phyloP scores from a whole-genome alignment of 805 yeast species.

The Teunomyces panamensis region DNA sequence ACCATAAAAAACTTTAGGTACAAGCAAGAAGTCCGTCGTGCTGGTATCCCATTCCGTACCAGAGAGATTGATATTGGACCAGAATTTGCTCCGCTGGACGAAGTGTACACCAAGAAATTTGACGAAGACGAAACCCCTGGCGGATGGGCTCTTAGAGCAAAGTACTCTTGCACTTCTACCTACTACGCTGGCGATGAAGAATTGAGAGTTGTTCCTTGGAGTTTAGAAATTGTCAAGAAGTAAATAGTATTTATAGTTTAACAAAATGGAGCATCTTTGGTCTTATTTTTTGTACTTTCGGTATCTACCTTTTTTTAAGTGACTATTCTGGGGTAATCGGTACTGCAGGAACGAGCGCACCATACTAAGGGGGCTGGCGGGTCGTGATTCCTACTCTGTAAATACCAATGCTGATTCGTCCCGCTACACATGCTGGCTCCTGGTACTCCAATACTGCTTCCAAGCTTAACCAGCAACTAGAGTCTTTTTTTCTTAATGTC shows the following conservation, averaged over 20 bases:
- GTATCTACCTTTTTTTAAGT: background rate
- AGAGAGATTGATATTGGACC: constrained; percentile 31
- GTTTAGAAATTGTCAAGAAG: constrained; percentile 32
- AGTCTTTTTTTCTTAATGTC: constrained; percentile 41
- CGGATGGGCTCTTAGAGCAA: constrained; percentile 38
- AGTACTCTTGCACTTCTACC: constrained; percentile 27
- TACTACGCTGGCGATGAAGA: constrained; percentile 32
- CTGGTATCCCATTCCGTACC: constrained; percentile 30
- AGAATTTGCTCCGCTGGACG: constrained; percentile 31
- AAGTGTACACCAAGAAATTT: constrained; percentile 27
- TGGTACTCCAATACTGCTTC: constrained; percentile 68
- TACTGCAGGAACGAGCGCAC: background rate
- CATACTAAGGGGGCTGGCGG: background rate
- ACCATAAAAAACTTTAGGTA: constrained; percentile 29
- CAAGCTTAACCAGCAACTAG: constrained; percentile 50
- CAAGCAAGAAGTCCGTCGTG: constrained; percentile 35
- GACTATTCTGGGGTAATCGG: background rate
- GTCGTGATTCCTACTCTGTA: background rate
- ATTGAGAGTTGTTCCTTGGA: constrained; percentile 30
- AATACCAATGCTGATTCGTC: constrained; percentile 33
- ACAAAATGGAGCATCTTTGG: constrained; percentile 8
- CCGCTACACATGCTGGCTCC: constrained; percentile 86
- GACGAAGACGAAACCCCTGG: constrained; percentile 37
- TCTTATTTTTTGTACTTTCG: background rate
- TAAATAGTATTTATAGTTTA: constrained; percentile 4